These are phyloP conservation scores for Sarcomyxa edulis DNA, from an alignment of 768 basidiomycete species.

Conservation along the genomic window DNA sequence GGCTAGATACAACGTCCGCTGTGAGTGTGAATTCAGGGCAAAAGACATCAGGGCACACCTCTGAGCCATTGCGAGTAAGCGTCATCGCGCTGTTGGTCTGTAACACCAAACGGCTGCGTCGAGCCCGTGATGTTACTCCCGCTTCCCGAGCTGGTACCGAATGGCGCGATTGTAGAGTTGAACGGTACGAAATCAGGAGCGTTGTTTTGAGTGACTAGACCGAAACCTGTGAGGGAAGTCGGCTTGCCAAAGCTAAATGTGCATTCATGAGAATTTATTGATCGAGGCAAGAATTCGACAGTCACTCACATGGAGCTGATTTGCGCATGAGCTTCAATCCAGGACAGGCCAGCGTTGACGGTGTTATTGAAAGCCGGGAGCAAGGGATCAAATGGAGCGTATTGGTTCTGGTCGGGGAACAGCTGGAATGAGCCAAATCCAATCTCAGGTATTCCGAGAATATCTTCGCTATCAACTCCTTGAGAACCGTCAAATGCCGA, in stretches of 20 bases:
- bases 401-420: constrained; percentile 65
- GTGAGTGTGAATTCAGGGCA: background rate
- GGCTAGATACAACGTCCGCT: too few species aligned
- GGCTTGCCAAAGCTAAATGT: constrained; percentile 55
- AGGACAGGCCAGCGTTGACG: constrained; percentile 42
- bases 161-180: constrained; percentile 36
- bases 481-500: constrained; percentile 56
- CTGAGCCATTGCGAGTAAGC: constrained; percentile 52
- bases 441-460: constrained; percentile 50
- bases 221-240: constrained; percentile 46
- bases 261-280: background rate
- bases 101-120: constrained; percentile 42
- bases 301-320: constrained; percentile 35
- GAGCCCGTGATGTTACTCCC: constrained; percentile 9
- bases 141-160: too few species aligned
- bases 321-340: constrained; percentile 49
- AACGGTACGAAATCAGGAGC: constrained; percentile 55
- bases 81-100: constrained; percentile 43
- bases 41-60: constrained; percentile 24
- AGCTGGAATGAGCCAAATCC: constrained; percentile 57
- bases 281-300: background rate
- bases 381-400: constrained; percentile 42
- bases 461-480: constrained; percentile 66
- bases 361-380: constrained; percentile 48
- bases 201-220: constrained; percentile 56